These are phyloP conservation scores for Flammula alnicola DNA, from an alignment of 1,284 basidiomycete species.

Conservation along the genomic window DNA sequence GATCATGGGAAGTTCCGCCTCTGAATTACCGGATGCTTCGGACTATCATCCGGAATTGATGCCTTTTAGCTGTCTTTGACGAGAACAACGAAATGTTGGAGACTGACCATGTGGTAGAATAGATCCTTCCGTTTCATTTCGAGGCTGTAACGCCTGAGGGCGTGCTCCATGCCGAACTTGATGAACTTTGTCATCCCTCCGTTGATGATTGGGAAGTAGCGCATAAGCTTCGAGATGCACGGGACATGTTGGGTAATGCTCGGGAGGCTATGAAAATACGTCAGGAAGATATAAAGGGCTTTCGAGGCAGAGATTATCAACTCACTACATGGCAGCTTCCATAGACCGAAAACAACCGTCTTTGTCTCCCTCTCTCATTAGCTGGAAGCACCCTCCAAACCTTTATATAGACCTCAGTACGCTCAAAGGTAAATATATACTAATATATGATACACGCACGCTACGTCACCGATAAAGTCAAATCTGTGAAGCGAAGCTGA, in stretches of 20 bases:
- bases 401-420: neutral
- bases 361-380: conserved; percentile 42
- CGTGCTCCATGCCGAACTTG: conserved; percentile 12
- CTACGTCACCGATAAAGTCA: conserved; percentile 67
- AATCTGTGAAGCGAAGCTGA: conserved; percentile 48
- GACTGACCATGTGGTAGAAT: conserved; percentile 19
- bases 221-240: conserved; percentile 15
- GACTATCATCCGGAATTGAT: neutral
- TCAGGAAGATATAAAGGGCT: neutral
- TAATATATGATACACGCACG: conserved; percentile 37
- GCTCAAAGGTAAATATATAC: neutral
- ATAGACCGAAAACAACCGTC: conserved; percentile 16
- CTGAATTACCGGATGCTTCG: conserved; percentile 36
- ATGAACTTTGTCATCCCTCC: conserved; percentile 14
- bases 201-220: conserved; percentile 13
- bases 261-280: neutral
- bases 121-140: conserved; percentile 17
- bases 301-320: neutral
- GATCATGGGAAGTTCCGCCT: conserved; percentile 32
- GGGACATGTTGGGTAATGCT: conserved; percentile 20
- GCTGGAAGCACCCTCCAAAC: conserved; percentile 25
- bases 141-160: conserved; percentile 10
- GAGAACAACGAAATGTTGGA: neutral
- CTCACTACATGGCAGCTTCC: conserved; percentile 22
- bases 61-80: neutral